Evolutionary conservation across 169 alveolate genomes (phyloP), one percentile per base, ranked within the genome.

Genomic region (Babesia bovis): DNA sequence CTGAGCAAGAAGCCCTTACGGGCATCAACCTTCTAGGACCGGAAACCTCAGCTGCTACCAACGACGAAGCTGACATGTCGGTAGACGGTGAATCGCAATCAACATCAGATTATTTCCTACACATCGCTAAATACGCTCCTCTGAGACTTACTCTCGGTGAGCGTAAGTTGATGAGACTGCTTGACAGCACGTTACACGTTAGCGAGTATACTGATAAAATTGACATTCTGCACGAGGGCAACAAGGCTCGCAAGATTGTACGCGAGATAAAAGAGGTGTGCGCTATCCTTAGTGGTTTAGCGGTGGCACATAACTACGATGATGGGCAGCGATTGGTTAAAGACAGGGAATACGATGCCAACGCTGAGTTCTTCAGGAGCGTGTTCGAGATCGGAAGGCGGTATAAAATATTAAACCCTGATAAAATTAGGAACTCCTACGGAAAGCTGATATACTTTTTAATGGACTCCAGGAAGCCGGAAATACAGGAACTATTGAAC

Each of bases 341-440:
- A 30, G 95, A 91, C 50, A 52, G 94, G 41, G 93, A 87, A 57
- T 94, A 91, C 66, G 84, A 75, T 58, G 88, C 84, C 41, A 81
- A 85, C 69, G 88, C 91, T 53, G 89, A 63, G 17, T 94, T 94
- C 63, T 94, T 92, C 65, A 85, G 93, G 66, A 81, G 78, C 49
- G 91, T 92, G 19, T 94, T 94, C 71, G 97, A 94, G 74, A 90
- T 94, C 32, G 97, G 97, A 6, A 70, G 97, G 45, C 63, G 97
- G 23, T 94, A 94, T 74, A 94, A 94, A 67, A 93, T 92, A 42
- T 70, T 94, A n/a, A 94, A 94, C 78, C 97, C 97, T 12, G 97
- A 94, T 63, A 57, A 91, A 45, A 93, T 94, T 96, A 67, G 97
- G 30, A 85, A 85, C 40, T 74, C 95, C 25, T 94, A 94, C 59